A percentile compares a stretch with the other conserved stretches of the same genome.
Evolutionary conservation across 768 basidiomycete species (phyloP).

Genomic region (Amanita fuliginea): DNA sequence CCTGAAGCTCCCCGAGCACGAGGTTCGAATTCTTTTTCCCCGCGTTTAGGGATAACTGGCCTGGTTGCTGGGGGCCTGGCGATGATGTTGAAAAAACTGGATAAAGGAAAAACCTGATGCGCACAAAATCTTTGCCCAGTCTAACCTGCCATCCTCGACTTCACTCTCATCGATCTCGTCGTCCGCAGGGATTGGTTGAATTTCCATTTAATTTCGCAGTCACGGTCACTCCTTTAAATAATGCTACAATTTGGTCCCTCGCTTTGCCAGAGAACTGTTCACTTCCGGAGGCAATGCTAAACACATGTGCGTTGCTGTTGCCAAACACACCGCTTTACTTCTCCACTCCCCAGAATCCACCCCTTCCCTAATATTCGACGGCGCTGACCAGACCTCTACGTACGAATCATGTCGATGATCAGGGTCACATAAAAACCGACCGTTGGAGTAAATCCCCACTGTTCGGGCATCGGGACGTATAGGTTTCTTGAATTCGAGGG

Average conservation of each 20-base stretch:
- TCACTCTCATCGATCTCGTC: constrained; percentile 43
- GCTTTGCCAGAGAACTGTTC: constrained; percentile 14
- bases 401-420: constrained; percentile 46
- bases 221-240: too few species aligned
- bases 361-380: constrained; percentile 40
- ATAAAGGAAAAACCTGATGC: not conserved
- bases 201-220: too few species aligned
- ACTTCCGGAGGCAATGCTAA: constrained; percentile 33
- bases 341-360: constrained; percentile 37
- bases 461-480: constrained; percentile 38
- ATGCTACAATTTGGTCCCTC: constrained; percentile 14
- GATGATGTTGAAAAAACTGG: not conserved
- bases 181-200: too few species aligned
- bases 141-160: constrained; percentile 62
- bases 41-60: constrained; percentile 86
- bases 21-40: constrained; percentile 98
- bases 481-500: constrained; percentile 53
- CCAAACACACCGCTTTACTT: constrained; percentile 53
- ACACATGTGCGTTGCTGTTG: constrained; percentile 51
- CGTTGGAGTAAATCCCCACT: constrained; percentile 43
- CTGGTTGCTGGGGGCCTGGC: constrained; percentile 5
- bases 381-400: constrained; percentile 60
- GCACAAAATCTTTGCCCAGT: constrained; percentile 62
- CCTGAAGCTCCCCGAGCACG: constrained; percentile 5
- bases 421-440: constrained; percentile 42